Percentiles rank a stretch among this genome's conserved stretches.
These are phyloP conservation scores for Alternaria gansuensis DNA, from an alignment of 2,329 filamentous ascomycete genomes.

Conservation along the genomic window DNA sequence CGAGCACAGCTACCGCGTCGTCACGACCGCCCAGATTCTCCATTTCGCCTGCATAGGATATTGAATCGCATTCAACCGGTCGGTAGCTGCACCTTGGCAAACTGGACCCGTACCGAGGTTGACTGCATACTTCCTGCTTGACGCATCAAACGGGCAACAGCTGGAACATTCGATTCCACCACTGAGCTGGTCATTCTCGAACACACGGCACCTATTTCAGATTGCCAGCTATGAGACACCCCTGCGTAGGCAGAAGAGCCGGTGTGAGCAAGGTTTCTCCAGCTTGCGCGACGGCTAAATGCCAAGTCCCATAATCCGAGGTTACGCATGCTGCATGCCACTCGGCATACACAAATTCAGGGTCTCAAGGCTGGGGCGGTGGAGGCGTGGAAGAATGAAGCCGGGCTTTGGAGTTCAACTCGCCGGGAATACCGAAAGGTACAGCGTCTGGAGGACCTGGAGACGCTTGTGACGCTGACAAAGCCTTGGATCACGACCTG, in stretches of 20 bases:
- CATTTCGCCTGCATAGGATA: slow-evolving; percentile 26
- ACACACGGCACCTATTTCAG: slow-evolving; percentile 19
- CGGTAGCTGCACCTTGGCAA: slow-evolving; percentile 16
- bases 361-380: background rate
- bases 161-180: slow-evolving; percentile 17
- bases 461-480: background rate
- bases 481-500: background rate
- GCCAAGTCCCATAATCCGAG: background rate
- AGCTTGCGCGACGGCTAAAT: slow-evolving; percentile 14
- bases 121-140: background rate
- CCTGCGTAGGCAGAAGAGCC: background rate
- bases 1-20: slow-evolving; percentile 9
- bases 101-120: slow-evolving; percentile 1
- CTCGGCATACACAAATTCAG: background rate
- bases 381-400: background rate
- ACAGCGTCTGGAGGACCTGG: background rate
- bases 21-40: slow-evolving; percentile 20
- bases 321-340: background rate
- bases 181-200: slow-evolving; percentile 16
- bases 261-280: slow-evolving; percentile 13
- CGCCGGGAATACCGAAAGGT: background rate
- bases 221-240: background rate
- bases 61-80: slow-evolving; percentile 44
- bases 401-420: background rate
- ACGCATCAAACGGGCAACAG: slow-evolving; percentile 1